Evolutionary conservation across 2,329 filamentous ascomycete species (phyloP), one percentile per base, ranked within the genome.

Genomic region (Leptographium procerum): DNA sequence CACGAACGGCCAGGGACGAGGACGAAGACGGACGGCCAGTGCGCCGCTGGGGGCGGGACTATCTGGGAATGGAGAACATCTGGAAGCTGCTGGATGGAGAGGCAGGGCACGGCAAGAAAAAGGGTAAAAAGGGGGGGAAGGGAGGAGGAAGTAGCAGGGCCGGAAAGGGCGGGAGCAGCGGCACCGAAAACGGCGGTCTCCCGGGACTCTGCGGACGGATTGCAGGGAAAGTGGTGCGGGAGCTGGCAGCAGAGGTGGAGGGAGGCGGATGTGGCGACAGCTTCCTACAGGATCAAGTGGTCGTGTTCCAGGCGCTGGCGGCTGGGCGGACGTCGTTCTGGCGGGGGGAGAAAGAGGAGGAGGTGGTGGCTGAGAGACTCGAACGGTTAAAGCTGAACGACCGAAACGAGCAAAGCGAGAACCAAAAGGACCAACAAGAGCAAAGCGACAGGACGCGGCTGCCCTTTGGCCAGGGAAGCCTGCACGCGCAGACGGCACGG

Each of bases 251-350:
- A 2, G 79, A 83, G 63, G 68, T 79, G 1, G 65, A 66, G 9
- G 34, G 43, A 8, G 59, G 73, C 2, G 75, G 79, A 0, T 71
- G 75, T 2, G 77, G 82, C 8, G 83, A 86, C 61, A 73, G 79
- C 62, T 75, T 78, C 64, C 71, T 85, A 16, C 81, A 85, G 68
- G 83, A 85, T 66, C 83, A 86, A 66, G 64, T 86, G 28, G 70
- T 85, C 3, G 71, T 82, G 22, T 83, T 84, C 64, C 82, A 86
- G 67, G 78, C 79, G 4, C 69, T 86, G 11, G 77, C 80, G 1
- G 72, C 76, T 14, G 81, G 79, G 0, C 70, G 66, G 55, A 81
- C 81, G 13, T 76, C 72, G 3, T 77, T 81, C 59, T 72, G 71
- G 13, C 64, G 71, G 45, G 57, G 62, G 56, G 52, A 48, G 1